These are phyloP conservation scores for Phytophthora kernoviae DNA, from an alignment of 352 stramenopile species.

Conservation along the genomic window DNA sequence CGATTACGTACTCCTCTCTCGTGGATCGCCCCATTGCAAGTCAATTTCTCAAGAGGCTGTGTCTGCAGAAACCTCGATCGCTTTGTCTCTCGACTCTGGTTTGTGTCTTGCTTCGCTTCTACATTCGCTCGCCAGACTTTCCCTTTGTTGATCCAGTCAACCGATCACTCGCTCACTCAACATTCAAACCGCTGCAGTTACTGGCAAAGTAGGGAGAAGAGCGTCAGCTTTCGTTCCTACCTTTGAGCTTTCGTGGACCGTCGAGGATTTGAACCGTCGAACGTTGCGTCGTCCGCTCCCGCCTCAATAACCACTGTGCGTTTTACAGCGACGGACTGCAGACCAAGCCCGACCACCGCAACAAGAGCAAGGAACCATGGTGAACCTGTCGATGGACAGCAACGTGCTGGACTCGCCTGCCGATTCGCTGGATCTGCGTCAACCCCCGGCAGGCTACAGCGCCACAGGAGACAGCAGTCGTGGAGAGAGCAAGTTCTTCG, in stretches of 20 bases:
- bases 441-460: conserved; percentile 28
- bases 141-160: not conserved
- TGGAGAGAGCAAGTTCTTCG: conserved; percentile 75
- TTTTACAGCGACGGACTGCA: conserved; percentile 5
- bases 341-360: conserved; percentile 2
- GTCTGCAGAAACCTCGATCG: conserved; percentile 14
- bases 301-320: conserved; percentile 13
- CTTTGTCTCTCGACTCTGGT: conserved; percentile 15
- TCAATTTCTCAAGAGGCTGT: too few species aligned
- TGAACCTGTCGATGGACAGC: conserved; percentile 53
- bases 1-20: too few species aligned
- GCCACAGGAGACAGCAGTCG: conserved; percentile 38
- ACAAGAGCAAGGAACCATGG: conserved; percentile 25
- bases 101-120: conserved; percentile 23
- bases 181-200: not conserved
- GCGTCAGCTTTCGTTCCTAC: not conserved
- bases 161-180: not conserved
- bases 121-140: conserved; percentile 24
- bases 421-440: conserved; percentile 34
- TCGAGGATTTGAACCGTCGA: conserved; percentile 3
- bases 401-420: conserved; percentile 45
- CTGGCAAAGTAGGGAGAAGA: not conserved
- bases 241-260: not conserved
- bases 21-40: too few species aligned
- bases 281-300: conserved; percentile 1